phyloP scores from a whole-genome alignment of 2,329 filamentous ascomycete species.

The Nemania abortiva region DNA sequence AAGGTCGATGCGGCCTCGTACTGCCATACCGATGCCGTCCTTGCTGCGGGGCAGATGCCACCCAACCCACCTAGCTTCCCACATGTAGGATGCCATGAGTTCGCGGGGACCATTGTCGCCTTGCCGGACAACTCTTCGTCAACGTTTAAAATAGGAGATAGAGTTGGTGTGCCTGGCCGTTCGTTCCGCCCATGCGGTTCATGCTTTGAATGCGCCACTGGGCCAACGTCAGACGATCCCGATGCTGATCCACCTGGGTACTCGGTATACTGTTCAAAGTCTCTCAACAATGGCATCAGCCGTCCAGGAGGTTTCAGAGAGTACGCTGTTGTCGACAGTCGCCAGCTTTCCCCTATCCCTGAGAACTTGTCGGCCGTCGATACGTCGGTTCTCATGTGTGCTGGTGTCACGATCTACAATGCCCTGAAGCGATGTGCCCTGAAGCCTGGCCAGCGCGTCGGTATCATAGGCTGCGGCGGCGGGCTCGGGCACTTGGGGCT shows the following conservation, averaged over 20 bases:
- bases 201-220: slow-evolving; percentile 56
- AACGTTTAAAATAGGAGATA: slow-evolving; percentile 46
- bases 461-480: slow-evolving; percentile 55
- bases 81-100: slow-evolving; percentile 60
- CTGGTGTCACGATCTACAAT: slow-evolving; percentile 57
- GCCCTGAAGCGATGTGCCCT: slow-evolving; percentile 55
- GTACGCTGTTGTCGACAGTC: slow-evolving; percentile 57
- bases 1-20: slow-evolving; percentile 61
- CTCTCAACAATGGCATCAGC: slow-evolving; percentile 45
- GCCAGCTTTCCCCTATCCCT: slow-evolving; percentile 52
- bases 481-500: slow-evolving; percentile 48
- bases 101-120: slow-evolving; percentile 59
- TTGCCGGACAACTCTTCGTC: slow-evolving; percentile 34
- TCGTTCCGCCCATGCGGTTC: slow-evolving; percentile 56
- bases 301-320: slow-evolving; percentile 56
- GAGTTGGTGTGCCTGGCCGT: slow-evolving; percentile 57
- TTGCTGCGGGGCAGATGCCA: slow-evolving; percentile 47
- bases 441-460: slow-evolving; percentile 52
- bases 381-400: slow-evolving; percentile 58
- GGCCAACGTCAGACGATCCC: slow-evolving; percentile 39
- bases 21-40: slow-evolving; percentile 57
- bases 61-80: slow-evolving; percentile 55
- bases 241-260: slow-evolving; percentile 55
- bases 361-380: slow-evolving; percentile 52
- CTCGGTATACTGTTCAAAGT: slow-evolving; percentile 54